Conservation (phyloP, 2,329 filamentous ascomycete genomes). For the Neophaeococcomyces aloes region DNA sequence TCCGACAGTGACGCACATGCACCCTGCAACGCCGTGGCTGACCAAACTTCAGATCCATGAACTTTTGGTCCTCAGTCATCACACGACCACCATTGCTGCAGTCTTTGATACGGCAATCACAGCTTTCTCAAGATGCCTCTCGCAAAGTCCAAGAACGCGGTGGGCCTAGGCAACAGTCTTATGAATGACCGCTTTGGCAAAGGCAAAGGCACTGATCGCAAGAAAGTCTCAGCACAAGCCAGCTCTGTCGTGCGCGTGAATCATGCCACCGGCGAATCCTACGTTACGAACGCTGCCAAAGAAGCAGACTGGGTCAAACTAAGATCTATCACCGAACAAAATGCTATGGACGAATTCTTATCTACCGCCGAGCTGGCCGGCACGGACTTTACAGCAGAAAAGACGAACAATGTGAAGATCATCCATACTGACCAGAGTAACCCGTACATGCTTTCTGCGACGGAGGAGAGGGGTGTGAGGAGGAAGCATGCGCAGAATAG, state of each 20-base stretch:
- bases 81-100: too few relatives aligned
- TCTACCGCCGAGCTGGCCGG: conserved; percentile 93
- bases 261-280: conserved; percentile 70
- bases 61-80: too few relatives aligned
- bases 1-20: too few relatives aligned
- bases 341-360: conserved; percentile 89
- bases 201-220: conserved; percentile 74
- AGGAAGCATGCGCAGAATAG: conserved; percentile 77
- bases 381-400: conserved; percentile 97
- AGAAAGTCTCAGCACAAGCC: conserved; percentile 52
- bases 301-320: conserved; percentile 98
- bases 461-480: conserved; percentile 67
- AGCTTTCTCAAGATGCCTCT: conserved; percentile 58
- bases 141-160: conserved; percentile 88
- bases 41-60: too few relatives aligned
- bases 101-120: too few relatives aligned
- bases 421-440: conserved; percentile 96
- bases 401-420: conserved; percentile 98
- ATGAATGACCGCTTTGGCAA: conserved; percentile 99
- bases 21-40: too few relatives aligned
- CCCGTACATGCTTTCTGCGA: conserved; percentile 75
- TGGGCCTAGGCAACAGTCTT: conserved; percentile 89
- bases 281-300: conserved; percentile 80
- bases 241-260: conserved; percentile 55
- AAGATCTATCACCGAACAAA: conserved; percentile 96